phyloP scores from a whole-genome alignment of 768 basidiomycete species.

The Lentinus brumalis region DNA sequence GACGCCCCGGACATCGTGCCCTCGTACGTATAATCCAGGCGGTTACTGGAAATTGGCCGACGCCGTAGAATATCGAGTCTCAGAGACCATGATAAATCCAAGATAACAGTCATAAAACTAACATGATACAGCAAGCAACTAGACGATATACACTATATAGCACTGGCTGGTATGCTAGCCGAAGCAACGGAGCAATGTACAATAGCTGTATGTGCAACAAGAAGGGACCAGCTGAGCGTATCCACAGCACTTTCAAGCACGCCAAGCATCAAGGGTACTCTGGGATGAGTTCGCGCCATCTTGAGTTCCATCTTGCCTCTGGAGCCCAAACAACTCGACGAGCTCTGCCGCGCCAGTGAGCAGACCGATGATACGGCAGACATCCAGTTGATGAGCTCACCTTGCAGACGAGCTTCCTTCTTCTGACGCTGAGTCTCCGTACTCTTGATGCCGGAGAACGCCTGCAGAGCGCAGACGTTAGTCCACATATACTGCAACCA shows the following conservation, averaged over 20 bases:
- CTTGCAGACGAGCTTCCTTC: conserved; percentile 81
- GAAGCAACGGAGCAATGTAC: too few species aligned
- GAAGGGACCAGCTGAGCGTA: too few species aligned
- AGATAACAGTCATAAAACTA: too few species aligned
- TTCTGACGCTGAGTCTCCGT: conserved; percentile 76
- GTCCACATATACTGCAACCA: not conserved
- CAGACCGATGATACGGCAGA: not conserved
- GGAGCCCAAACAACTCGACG: conserved; percentile 55
- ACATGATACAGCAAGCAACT: too few species aligned
- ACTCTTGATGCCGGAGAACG: conserved; percentile 80
- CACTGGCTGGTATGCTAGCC: too few species aligned
- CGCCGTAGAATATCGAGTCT: too few species aligned
- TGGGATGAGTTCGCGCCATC: conserved; percentile 1
- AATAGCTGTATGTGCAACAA: too few species aligned
- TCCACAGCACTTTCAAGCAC: conserved; percentile 1
- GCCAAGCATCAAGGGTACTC: conserved; percentile 20
- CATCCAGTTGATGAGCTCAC: conserved; percentile 35
- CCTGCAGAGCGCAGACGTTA: conserved; percentile 45
- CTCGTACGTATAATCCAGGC: too few species aligned
- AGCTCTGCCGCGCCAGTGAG: conserved; percentile 47
- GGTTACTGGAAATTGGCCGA: too few species aligned
- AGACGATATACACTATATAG: too few species aligned
- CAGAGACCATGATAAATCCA: too few species aligned
- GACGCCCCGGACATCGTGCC: too few species aligned
- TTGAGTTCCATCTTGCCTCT: conserved; percentile 27